Evolutionary conservation across 495 filamentous ascomycete genomes (phyloP).

Genomic region (Niebla homalea): DNA sequence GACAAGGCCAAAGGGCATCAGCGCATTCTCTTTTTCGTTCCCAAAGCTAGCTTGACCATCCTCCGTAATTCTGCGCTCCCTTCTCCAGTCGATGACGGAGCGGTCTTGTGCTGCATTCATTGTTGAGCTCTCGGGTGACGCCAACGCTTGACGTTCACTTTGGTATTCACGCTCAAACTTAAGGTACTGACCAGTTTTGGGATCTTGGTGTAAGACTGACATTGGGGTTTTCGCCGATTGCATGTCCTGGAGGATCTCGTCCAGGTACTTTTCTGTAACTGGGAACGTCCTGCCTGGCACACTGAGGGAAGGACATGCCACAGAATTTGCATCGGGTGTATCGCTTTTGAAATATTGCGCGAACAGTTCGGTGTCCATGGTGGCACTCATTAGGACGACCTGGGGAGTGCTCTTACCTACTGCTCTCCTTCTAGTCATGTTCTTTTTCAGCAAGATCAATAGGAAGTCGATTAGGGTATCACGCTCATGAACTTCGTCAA

Average conservation of each 20-base stretch:
- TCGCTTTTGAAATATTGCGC: slow-evolving; percentile 36
- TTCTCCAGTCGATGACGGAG: slow-evolving; percentile 34
- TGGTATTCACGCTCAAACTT: slow-evolving; percentile 15
- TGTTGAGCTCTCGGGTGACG: slow-evolving; percentile 5
- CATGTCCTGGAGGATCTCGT: slow-evolving; percentile 33
- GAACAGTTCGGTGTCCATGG: slow-evolving; percentile 42
- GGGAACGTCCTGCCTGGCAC: slow-evolving; percentile 45
- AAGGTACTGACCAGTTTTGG: slow-evolving; percentile 24
- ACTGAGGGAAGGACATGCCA: slow-evolving; percentile 36
- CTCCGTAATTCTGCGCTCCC: slow-evolving; percentile 19
- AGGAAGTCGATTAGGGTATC: slow-evolving; percentile 42
- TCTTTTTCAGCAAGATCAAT: slow-evolving; percentile 39
- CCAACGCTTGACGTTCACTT: slow-evolving; percentile 4
- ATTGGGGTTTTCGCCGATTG: slow-evolving; percentile 15
- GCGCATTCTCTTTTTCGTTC: slow-evolving; percentile 29
- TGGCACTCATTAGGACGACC: slow-evolving; percentile 48
- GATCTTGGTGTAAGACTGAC: slow-evolving; percentile 20
- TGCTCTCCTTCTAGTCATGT: slow-evolving; percentile 23
- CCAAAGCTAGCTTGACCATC: slow-evolving; percentile 18
- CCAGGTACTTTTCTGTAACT: slow-evolving; percentile 38
- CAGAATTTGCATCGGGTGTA: slow-evolving; percentile 16
- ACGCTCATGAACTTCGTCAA: slow-evolving; percentile 51
- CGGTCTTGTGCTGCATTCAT: slow-evolving; percentile 11
- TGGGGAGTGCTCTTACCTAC: slow-evolving; percentile 31
- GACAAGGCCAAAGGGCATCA: slow-evolving; percentile 36